Percentiles rank a stretch among this genome's conserved stretches.
Evolutionary conservation across 176 grass and related monocot genomes (phyloP).

Genomic region (Carex scoparia): DNA sequence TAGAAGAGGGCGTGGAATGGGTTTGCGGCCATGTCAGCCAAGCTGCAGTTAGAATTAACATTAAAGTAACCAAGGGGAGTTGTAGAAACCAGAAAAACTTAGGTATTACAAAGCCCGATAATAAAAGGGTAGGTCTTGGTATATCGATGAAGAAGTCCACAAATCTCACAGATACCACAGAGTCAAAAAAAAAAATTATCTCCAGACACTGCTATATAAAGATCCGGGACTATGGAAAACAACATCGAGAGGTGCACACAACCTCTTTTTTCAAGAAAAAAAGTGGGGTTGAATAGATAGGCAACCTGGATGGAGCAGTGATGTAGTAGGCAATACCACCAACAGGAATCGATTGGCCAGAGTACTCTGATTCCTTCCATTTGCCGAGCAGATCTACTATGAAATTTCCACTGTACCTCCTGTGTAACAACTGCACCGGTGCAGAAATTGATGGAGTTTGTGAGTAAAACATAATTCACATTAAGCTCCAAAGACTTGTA

Average conservation of each 20-base stretch:
- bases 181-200: background rate
- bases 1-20: conserved; percentile 94
- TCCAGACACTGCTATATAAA: background rate
- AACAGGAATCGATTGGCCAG: conserved; percentile 43
- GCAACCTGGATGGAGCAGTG: conserved; percentile 89
- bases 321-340: conserved; percentile 94
- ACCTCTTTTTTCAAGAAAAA: background rate
- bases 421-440: conserved; percentile 61
- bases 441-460: background rate
- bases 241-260: background rate
- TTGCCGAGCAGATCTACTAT: conserved; percentile 76
- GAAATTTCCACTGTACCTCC: conserved; percentile 87
- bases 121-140: background rate
- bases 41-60: conserved; percentile 30
- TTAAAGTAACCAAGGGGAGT: background rate
- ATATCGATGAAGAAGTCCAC: background rate
- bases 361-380: conserved; percentile 95
- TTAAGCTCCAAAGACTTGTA: background rate
- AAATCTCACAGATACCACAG: background rate
- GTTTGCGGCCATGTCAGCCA: conserved; percentile 70
- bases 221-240: background rate
- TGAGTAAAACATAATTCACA: background rate
- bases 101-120: background rate
- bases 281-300: background rate
- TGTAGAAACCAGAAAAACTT: background rate